A percentile compares a stretch with the other conserved stretches of the same genome.
Evolutionary conservation across 768 basidiomycete genomes (phyloP).

Genomic region (Polyporus arcularius): DNA sequence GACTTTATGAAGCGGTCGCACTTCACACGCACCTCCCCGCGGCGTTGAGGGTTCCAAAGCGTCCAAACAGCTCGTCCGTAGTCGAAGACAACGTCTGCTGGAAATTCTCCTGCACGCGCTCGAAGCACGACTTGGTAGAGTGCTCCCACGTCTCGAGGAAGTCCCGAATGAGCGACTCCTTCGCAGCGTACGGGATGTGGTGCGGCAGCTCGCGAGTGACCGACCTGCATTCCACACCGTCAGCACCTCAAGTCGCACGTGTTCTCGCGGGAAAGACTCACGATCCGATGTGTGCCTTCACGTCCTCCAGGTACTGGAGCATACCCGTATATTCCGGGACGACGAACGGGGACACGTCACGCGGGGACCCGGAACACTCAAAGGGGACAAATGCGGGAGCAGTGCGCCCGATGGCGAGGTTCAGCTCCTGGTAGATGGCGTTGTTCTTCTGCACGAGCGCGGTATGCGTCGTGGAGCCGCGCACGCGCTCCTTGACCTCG

Average conservation of each 20-base stretch:
- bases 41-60: conserved; percentile 36
- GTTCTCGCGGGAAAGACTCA: conserved; percentile 19
- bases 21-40: conserved; percentile 38
- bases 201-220: conserved; percentile 45
- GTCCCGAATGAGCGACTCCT: conserved; percentile 38
- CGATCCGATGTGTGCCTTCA: conserved; percentile 37
- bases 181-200: conserved; percentile 46
- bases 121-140: conserved; percentile 38
- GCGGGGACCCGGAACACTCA: background rate
- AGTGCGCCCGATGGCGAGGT: conserved; percentile 37
- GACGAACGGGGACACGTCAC: background rate
- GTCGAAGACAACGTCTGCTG: conserved; percentile 30
- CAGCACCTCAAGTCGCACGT: no score
- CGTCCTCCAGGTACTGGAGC: conserved; percentile 33
- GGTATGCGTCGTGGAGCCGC: conserved; percentile 29
- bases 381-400: conserved; percentile 44
- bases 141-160: conserved; percentile 40
- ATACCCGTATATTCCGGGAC: background rate
- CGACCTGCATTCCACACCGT: conserved; percentile 26
- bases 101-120: conserved; percentile 34
- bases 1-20: no score
- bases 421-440: conserved; percentile 35
- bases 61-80: conserved; percentile 38
- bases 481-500: conserved; percentile 8
- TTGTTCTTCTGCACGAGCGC: conserved; percentile 38